Base-by-base conservation (phyloP, 805 yeast species). In the Maudiozyma serrabonitensis region DNA sequence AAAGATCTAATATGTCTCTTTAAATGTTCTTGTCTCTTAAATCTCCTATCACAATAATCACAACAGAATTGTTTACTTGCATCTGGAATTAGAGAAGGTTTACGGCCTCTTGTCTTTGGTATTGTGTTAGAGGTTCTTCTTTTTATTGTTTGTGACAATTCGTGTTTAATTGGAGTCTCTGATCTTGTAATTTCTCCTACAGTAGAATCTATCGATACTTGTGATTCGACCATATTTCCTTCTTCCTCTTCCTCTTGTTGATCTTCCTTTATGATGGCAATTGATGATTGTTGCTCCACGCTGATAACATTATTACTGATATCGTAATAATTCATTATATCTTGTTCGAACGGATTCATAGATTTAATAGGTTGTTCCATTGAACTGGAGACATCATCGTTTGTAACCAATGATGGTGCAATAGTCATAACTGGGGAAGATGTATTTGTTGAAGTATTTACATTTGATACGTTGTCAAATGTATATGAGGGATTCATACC, bases 1-100 rank as follows among this genome's bases (percentile, higher is more conserved):
- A 84, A 70, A 18, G 87, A 80, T 50, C 90, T 69, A 61, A 81
- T 78, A 58, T 84, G 93, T 52, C 93, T 73, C 61, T 82, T 82
- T 56, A 84, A 67, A 63, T 84, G 93, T 59, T 84, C 93, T 62
- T 83, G 87, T 56, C 93, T 73, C 60, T 82, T 80, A 67, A 84
- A 84, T 43, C 78, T 63, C 55, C 90, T 73, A 45, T 76, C 72
- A 62, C 91, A 84, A 58, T 73, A 75, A 32, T 76, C 76, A 62
- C 90, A 84, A 31, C 76, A 76, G 60, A 75, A 83, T 41, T 79
- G 79, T 64, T 82, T 82, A 13, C 60, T 52, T 54, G 70, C 73
- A 57, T 80, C 86, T 13, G 78, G 80, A 46, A 75, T 78, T 53
- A 75, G 67, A 41, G 81, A 76, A 23, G 84, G 86, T 62, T 81